Conservation (phyloP, 495 filamentous ascomycete genomes). For the Usnea hakonensis region DNA sequence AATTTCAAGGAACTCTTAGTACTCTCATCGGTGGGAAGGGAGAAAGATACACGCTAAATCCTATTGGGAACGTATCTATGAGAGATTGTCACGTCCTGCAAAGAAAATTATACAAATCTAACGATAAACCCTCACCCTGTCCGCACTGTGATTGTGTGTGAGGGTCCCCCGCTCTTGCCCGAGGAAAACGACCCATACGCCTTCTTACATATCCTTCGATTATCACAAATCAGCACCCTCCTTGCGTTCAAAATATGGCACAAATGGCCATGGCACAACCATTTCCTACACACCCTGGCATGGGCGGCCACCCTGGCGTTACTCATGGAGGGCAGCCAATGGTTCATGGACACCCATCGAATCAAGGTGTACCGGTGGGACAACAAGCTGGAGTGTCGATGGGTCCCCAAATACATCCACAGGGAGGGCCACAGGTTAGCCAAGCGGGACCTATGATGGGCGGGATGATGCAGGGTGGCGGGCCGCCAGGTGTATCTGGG, state of each 20-base stretch:
- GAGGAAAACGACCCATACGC: conserved; percentile 17
- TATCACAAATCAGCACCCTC: conserved; percentile 24
- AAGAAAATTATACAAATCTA: not conserved
- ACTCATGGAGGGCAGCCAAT: conserved; percentile 68
- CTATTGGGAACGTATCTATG: not conserved
- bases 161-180: not conserved
- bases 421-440: conserved; percentile 68
- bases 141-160: not conserved
- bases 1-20: not conserved
- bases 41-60: not conserved
- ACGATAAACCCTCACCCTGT: not conserved
- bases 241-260: conserved; percentile 49
- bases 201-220: conserved; percentile 21
- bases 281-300: conserved; percentile 63
- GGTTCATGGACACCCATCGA: conserved; percentile 57
- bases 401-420: conserved; percentile 73
- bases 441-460: conserved; percentile 73
- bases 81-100: conserved; percentile 2
- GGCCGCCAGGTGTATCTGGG: conserved; percentile 39
- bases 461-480: conserved; percentile 67
- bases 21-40: not conserved
- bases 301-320: conserved; percentile 64
- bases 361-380: conserved; percentile 56
- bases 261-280: conserved; percentile 53
- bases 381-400: conserved; percentile 48